phyloP scores from a whole-genome alignment of 1,284 basidiomycete species.

The Wallemia mellicola region DNA sequence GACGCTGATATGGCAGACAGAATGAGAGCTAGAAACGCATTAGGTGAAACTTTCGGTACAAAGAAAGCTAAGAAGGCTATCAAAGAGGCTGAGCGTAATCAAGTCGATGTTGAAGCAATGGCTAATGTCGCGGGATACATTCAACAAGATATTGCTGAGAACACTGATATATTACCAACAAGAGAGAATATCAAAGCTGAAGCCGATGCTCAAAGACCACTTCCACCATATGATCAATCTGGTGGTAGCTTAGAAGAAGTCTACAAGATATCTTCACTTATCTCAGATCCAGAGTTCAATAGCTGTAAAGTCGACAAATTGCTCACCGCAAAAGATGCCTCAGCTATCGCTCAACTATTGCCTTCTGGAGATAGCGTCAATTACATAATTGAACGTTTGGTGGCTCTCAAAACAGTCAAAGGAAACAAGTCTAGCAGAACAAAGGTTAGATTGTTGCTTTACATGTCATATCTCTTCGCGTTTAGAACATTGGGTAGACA shows the following conservation, averaged over 20 bases:
- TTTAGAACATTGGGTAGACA: constrained; percentile 24
- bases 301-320: constrained; percentile 21
- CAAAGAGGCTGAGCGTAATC: constrained; percentile 51
- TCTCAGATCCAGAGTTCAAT: constrained; percentile 33
- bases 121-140: constrained; percentile 43
- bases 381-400: not conserved
- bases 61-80: constrained; percentile 69
- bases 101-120: constrained; percentile 59
- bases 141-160: constrained; percentile 44
- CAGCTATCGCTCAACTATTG: not conserved
- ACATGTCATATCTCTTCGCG: constrained; percentile 41
- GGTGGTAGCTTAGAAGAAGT: constrained; percentile 32
- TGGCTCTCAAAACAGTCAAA: constrained; percentile 11
- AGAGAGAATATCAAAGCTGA: constrained; percentile 21
- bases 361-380: constrained; percentile 2
- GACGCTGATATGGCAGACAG: too few relatives aligned
- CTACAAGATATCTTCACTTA: constrained; percentile 42
- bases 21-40: constrained; percentile 37
- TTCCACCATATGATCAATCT: constrained; percentile 35
- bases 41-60: constrained; percentile 73
- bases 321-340: constrained; percentile 22
- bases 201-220: constrained; percentile 31
- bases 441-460: constrained; percentile 37
- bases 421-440: constrained; percentile 23
- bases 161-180: constrained; percentile 30